Conservation (phyloP, 768 basidiomycete genomes). For the Trametes gibbosa region DNA sequence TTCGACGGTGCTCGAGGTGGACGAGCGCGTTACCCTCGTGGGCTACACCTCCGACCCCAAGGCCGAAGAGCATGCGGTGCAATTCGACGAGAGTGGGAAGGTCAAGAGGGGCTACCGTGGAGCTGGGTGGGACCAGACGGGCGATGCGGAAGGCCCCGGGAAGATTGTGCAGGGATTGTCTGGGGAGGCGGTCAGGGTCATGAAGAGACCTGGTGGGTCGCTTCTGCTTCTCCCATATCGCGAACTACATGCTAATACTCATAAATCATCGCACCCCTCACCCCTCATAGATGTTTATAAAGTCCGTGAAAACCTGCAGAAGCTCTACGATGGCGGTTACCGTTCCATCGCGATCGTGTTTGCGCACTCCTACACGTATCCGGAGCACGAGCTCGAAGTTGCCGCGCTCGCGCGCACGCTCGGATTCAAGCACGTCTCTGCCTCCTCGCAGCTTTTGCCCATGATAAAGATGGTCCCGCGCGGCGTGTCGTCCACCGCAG, state of each 20-base stretch:
- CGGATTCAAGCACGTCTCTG: constrained; percentile 89
- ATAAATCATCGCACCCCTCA: background rate
- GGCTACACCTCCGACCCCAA: constrained; percentile 91
- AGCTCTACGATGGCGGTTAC: constrained; percentile 77
- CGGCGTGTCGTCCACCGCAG: constrained; percentile 88
- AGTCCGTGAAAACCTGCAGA: constrained; percentile 50
- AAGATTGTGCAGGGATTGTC: constrained; percentile 79
- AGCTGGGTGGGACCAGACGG: constrained; percentile 69
- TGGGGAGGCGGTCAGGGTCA: constrained; percentile 85
- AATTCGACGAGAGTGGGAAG: constrained; percentile 72
- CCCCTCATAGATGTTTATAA: constrained; percentile 39
- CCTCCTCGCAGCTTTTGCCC: constrained; percentile 82
- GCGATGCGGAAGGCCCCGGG: constrained; percentile 74
- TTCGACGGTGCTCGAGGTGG: constrained; percentile 68
- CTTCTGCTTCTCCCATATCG: background rate
- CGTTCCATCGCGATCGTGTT: constrained; percentile 87
- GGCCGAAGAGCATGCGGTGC: constrained; percentile 69
- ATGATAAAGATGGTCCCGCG: constrained; percentile 97
- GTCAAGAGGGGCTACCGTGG: constrained; percentile 70
- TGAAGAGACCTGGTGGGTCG: constrained; percentile 64
- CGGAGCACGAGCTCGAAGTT: constrained; percentile 76
- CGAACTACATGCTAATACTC: too few species aligned
- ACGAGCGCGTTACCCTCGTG: constrained; percentile 92
- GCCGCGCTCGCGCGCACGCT: constrained; percentile 71
- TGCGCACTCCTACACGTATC: constrained; percentile 90